These are phyloP conservation scores for Metschnikowia gelsemii DNA, from an alignment of 805 yeast genomes.

Conservation along the genomic window DNA sequence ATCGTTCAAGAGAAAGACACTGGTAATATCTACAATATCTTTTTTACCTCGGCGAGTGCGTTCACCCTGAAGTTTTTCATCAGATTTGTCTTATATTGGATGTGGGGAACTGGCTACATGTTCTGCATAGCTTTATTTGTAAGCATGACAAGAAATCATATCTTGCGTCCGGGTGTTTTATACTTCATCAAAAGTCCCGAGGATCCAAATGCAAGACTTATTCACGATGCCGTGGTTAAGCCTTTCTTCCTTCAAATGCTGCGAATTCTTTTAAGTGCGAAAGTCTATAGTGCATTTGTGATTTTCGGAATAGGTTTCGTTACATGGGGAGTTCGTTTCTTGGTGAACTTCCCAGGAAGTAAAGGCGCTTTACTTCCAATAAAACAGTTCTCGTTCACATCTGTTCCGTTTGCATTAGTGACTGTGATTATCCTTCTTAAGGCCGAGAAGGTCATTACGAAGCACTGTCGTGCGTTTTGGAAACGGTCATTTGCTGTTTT, in stretches of 20 bases:
- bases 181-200: constrained; percentile 93
- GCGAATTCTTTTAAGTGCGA: constrained; percentile 68
- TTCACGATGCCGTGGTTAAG: constrained; percentile 82
- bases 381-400: constrained; percentile 15
- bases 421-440: constrained; percentile 6
- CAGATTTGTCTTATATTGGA: constrained; percentile 48
- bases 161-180: constrained; percentile 84
- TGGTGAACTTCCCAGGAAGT: constrained; percentile 21
- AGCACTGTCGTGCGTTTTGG: constrained; percentile 60
- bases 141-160: constrained; percentile 70
- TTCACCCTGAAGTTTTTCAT: constrained; percentile 23
- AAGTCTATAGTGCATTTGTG: constrained; percentile 73
- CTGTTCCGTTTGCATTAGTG: constrained; percentile 2
- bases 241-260: constrained; percentile 72
- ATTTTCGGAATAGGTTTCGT: constrained; percentile 70
- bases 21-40: constrained; percentile 18
- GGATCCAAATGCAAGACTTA: constrained; percentile 82
- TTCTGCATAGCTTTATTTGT: constrained; percentile 80
- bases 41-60: constrained; percentile 25
- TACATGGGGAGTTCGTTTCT: constrained; percentile 46
- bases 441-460: constrained; percentile 13
- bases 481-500: constrained; percentile 51
- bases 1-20: constrained; percentile 5
- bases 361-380: constrained; percentile 28
- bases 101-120: constrained; percentile 82